These are phyloP conservation scores for Diplotaxis tenuifolia DNA, from an alignment of 345 rosid genomes.

Conservation along the genomic window DNA sequence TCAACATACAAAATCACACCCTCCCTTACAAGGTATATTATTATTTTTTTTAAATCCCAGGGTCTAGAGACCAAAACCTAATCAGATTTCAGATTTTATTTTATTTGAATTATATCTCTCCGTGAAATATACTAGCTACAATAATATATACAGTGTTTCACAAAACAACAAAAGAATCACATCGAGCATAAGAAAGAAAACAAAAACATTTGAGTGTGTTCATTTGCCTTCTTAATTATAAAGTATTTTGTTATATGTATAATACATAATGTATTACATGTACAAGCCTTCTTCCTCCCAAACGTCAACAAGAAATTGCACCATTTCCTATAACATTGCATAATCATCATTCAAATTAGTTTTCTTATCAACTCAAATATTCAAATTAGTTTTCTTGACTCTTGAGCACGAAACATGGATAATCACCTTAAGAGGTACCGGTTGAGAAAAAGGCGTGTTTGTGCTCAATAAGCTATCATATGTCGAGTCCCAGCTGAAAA, in stretches of 20 bases:
- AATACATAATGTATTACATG: not conserved
- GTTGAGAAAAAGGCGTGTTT: constrained; percentile 28
- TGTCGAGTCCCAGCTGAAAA: constrained; percentile 23
- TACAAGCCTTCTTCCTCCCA: constrained; percentile 33
- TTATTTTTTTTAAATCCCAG: not conserved
- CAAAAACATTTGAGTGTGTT: not conserved
- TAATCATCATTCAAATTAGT: not conserved
- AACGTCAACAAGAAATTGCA: constrained; percentile 29
- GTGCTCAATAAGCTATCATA: constrained; percentile 32
- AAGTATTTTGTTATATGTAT: not conserved
- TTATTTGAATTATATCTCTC: not conserved
- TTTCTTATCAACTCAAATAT: not conserved
- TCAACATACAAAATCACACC: not conserved
- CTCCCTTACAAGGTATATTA: not conserved
- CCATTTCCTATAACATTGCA: constrained; percentile 27
- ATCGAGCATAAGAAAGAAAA: not conserved
- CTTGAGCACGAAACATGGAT: not conserved
- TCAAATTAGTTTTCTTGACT: not conserved
- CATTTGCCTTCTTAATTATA: not conserved
- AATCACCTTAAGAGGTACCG: constrained; percentile 30
- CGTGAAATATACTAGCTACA: not conserved
- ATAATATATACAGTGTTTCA: not conserved
- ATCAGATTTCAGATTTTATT: not conserved
- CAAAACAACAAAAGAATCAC: not conserved
- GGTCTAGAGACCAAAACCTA: not conserved